A percentile compares a stretch with the other conserved stretches of the same genome.
Conservation (phyloP, 306 rosid species). For the Casuarina equisetifolia region DNA sequence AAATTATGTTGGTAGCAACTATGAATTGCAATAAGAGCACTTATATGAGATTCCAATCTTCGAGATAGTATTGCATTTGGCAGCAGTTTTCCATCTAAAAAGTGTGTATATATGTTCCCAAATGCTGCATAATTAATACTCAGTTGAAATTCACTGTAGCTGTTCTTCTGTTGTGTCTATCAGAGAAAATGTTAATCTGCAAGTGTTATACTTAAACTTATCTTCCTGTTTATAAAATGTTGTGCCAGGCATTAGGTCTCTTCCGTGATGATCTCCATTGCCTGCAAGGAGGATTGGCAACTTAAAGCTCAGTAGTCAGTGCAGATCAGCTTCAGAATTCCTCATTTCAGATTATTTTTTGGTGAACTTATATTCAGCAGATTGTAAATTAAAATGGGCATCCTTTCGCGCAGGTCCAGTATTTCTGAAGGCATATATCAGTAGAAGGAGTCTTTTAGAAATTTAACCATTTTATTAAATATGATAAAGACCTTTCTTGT, state of each 20-base stretch:
- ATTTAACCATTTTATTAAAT: slow-evolving; percentile 15
- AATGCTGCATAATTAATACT: neutral
- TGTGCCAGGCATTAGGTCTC: slow-evolving; percentile 39
- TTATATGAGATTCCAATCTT: neutral
- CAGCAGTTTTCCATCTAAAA: neutral
- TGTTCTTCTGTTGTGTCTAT: neutral
- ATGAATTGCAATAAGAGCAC: too few species aligned
- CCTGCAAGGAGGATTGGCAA: slow-evolving; percentile 32
- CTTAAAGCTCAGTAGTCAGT: slow-evolving; percentile 31
- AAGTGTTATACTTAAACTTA: slow-evolving; percentile 35
- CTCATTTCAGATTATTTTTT: slow-evolving; percentile 35
- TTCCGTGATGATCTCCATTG: slow-evolving; percentile 25
- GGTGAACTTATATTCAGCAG: slow-evolving; percentile 40
- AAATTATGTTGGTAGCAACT: neutral
- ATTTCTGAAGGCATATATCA: slow-evolving; percentile 23
- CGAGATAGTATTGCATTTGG: neutral
- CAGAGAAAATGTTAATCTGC: slow-evolving; percentile 6
- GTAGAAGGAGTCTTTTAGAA: slow-evolving; percentile 7
- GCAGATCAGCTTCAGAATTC: slow-evolving; percentile 45
- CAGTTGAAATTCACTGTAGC: neutral
- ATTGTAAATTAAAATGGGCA: slow-evolving; percentile 72
- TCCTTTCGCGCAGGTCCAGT: slow-evolving; percentile 69
- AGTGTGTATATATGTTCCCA: neutral
- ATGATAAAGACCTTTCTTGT: slow-evolving; percentile 13
- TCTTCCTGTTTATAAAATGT: slow-evolving; percentile 29